Conservation (phyloP, 2,329 filamentous ascomycete species). For the Cadophora malorum region DNA sequence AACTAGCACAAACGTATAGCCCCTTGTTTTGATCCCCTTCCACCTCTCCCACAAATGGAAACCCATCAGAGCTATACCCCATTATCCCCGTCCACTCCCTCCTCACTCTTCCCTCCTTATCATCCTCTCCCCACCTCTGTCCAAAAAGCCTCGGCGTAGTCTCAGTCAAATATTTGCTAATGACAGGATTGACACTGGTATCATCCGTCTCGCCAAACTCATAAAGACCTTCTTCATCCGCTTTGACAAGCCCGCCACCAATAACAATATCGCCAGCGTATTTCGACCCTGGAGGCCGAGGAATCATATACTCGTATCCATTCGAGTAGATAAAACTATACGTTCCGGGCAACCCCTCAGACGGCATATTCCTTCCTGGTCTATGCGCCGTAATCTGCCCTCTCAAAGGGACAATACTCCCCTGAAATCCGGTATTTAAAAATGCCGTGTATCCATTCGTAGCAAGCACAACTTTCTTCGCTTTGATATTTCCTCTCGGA, state of each 20-base stretch:
- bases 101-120: conserved; percentile 47
- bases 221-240: conserved; percentile 45
- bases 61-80: conserved; percentile 59
- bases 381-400: conserved; percentile 56
- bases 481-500: conserved; percentile 50
- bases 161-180: conserved; percentile 36
- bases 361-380: conserved; percentile 42
- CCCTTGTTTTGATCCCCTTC: conserved; percentile 44
- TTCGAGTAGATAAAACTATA: conserved; percentile 62
- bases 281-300: conserved; percentile 54
- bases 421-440: conserved; percentile 51
- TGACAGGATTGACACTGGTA: conserved; percentile 36
- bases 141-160: conserved; percentile 46
- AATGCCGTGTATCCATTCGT: conserved; percentile 60
- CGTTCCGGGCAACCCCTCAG: conserved; percentile 40
- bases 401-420: conserved; percentile 54
- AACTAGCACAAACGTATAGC: conserved; percentile 40
- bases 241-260: conserved; percentile 37
- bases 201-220: conserved; percentile 52
- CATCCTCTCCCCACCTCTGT: conserved; percentile 53
- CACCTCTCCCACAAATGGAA: conserved; percentile 59
- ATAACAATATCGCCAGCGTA: conserved; percentile 47
- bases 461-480: conserved; percentile 55
- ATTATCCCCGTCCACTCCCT: conserved; percentile 63
- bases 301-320: conserved; percentile 73